Evolutionary conservation across 2,329 filamentous ascomycete species (phyloP), one percentile per base, ranked within the genome.

Genomic region (Xylaria sp.): DNA sequence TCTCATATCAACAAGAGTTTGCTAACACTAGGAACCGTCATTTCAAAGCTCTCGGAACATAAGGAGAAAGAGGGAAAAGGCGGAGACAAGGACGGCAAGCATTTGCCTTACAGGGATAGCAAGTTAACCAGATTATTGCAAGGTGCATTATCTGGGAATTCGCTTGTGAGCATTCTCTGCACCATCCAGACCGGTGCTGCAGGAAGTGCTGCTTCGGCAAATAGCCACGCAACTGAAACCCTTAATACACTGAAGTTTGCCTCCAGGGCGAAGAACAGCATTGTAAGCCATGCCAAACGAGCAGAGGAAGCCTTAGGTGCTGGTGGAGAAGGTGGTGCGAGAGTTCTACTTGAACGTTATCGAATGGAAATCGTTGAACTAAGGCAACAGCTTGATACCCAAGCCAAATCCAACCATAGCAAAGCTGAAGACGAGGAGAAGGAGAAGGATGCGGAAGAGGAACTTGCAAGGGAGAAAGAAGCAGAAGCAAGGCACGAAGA

Each of bases 1-100:
- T 95, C 95, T 13, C 96, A 99, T 77, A 99, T 99, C 81, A 99
- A 99, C 84, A 98, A 98, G 82, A 97, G 94, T 78, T 82, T 99
- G 75, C 87, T 99, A 65, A 99, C 96, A 0, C 84, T 99, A 2
- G 96, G 96, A 58, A 99, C 93, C 0, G 96, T 99, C 74, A 97
- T 99, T 77, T 92, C 93, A 11, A 92, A 92, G 70, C 84, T 99
- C n/a, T 96, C 95, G 1, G 93, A 93, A 62, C 89, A 91, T 75
- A 97, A 96, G 76, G 92, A 97, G 47, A 95, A 94, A 78, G 86
- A 92, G 64, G 87, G 86, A 59, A 92, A 91, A 76, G 83, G 85
- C 5, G 85, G 81, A 17, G 93, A 96, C 74, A 94, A 94, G 76
- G 92, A 97, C 72, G 91, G 88, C 56, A 97, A 97, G 78, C 96